phyloP scores from a whole-genome alignment of 2,329 filamentous ascomycete genomes.

The Ophiocordyceps sinensis region DNA sequence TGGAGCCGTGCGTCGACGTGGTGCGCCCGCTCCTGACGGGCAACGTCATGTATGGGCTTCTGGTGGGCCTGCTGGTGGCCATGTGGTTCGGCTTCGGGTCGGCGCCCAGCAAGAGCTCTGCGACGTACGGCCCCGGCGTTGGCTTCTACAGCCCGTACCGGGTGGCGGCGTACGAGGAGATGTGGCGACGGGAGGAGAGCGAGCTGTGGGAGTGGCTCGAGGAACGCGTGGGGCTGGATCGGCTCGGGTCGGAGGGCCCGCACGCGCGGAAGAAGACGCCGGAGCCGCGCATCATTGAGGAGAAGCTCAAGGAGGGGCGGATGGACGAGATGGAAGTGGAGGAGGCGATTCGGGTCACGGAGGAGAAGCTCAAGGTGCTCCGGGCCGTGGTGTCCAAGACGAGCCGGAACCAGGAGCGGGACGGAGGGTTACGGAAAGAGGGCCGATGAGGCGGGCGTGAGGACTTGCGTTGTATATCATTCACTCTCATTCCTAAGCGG shows the following conservation, averaged over 20 bases:
- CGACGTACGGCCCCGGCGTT: slow-evolving; percentile 18
- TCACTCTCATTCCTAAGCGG: too few relatives aligned
- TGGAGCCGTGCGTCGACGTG: slow-evolving; percentile 58
- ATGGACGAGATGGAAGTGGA: slow-evolving; percentile 63
- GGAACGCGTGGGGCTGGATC: slow-evolving; percentile 64
- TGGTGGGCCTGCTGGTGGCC: slow-evolving; percentile 59
- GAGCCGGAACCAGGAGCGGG: slow-evolving; percentile 5
- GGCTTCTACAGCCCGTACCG: slow-evolving; percentile 41
- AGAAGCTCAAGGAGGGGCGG: slow-evolving; percentile 40
- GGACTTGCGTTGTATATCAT: too few relatives aligned
- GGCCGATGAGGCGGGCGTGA: background rate
- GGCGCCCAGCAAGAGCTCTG: slow-evolving; percentile 21
- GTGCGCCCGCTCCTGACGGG: slow-evolving; percentile 57
- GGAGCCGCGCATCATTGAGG: slow-evolving; percentile 42
- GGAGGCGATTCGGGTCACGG: slow-evolving; percentile 72
- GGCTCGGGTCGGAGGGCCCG: slow-evolving; percentile 23
- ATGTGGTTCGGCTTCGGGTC: slow-evolving; percentile 57
- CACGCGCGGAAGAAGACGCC: slow-evolving; percentile 29
- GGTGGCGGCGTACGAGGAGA: slow-evolving; percentile 75
- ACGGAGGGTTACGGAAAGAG: background rate
- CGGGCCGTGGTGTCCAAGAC: slow-evolving; percentile 53
- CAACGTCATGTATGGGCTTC: slow-evolving; percentile 62
- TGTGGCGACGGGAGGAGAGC: slow-evolving; percentile 78
- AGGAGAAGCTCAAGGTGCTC: slow-evolving; percentile 66
- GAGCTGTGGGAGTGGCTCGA: slow-evolving; percentile 92